Conservation (phyloP, 106 monocot species). For the Apostasia ramifera region DNA sequence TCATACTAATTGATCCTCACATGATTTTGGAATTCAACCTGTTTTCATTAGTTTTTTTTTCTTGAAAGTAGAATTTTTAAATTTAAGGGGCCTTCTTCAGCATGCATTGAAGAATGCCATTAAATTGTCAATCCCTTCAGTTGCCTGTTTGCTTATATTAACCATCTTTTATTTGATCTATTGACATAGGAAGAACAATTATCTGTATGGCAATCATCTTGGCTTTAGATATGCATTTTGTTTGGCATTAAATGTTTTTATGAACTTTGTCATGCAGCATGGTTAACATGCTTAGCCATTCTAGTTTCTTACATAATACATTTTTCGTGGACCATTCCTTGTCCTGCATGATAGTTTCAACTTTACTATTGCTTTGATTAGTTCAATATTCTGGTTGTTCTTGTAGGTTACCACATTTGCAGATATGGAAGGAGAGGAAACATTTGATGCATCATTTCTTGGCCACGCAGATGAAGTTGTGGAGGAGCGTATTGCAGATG, state of each 20-base stretch:
- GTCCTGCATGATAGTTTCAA: not conserved
- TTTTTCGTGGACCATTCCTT: not conserved
- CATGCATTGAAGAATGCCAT: too few species aligned
- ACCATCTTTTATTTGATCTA: too few species aligned
- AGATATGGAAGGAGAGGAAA: conserved; percentile 99
- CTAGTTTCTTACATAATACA: not conserved
- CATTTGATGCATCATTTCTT: conserved; percentile 83
- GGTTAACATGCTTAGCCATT: not conserved
- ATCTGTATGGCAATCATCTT: too few species aligned
- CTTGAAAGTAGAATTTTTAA: too few species aligned
- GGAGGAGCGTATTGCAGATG: conserved; percentile 88
- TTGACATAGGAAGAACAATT: too few species aligned
- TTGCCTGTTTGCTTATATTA: too few species aligned
- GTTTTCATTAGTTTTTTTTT: too few species aligned
- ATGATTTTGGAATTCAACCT: too few species aligned
- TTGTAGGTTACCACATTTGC: conserved; percentile 90
- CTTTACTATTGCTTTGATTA: not conserved
- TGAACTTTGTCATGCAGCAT: not conserved
- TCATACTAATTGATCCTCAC: too few species aligned
- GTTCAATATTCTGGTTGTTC: not conserved
- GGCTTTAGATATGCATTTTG: not conserved
- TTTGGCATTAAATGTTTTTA: not conserved
- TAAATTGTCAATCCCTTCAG: too few species aligned
- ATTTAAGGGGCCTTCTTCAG: too few species aligned
- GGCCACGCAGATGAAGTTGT: conserved; percentile 90